Conservation (phyloP, 345 rosid genomes). For the Murraya paniculata region DNA sequence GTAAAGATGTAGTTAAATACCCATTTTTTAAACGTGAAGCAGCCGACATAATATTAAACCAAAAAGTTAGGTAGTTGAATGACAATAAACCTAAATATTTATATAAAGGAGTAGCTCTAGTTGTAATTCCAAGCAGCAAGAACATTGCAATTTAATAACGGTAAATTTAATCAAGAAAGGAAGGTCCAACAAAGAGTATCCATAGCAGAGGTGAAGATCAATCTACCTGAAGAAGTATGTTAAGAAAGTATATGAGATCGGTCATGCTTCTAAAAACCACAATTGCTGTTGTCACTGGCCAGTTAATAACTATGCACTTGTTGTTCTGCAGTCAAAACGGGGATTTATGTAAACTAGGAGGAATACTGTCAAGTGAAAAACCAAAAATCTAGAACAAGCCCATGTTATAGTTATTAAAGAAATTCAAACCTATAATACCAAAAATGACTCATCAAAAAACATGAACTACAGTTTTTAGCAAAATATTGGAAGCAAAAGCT, state of each 20-base stretch:
- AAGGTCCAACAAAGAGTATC: background rate
- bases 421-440: background rate
- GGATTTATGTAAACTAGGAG: background rate
- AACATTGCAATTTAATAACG: background rate
- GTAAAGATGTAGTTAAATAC: background rate
- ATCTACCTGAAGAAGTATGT: conserved; percentile 83
- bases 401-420: background rate
- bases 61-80: background rate
- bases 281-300: conserved; percentile 42
- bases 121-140: background rate
- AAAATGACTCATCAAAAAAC: background rate
- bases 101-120: background rate
- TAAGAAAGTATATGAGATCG: conserved; percentile 59
- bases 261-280: conserved; percentile 55
- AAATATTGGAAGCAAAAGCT: background rate
- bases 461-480: background rate
- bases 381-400: background rate
- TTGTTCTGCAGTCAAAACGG: conserved; percentile 39
- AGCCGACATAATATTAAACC: background rate
- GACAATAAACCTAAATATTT: background rate
- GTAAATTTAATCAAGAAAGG: background rate
- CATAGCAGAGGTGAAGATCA: background rate
- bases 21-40: background rate
- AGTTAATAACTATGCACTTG: conserved; percentile 52
- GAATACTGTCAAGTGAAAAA: background rate